phyloP scores from a whole-genome alignment of 2,329 filamentous ascomycete species.

The Epichloe aotearoae region DNA sequence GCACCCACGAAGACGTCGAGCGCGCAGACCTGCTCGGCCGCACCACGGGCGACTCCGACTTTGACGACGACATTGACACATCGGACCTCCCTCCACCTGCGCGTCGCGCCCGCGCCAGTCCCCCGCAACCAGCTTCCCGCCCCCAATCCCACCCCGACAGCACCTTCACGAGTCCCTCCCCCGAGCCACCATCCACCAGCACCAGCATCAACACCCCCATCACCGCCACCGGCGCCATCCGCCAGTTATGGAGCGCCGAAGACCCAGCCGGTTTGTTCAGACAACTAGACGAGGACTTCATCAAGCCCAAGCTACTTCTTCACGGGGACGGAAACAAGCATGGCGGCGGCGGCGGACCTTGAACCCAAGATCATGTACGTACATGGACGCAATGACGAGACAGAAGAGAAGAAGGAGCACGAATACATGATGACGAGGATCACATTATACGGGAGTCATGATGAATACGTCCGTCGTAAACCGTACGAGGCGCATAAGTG shows the following conservation, averaged over 20 bases:
- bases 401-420: no score
- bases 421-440: no score
- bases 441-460: no score
- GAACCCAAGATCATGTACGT: neutral
- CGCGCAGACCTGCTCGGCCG: constrained; percentile 42
- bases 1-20: constrained; percentile 35
- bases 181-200: constrained; percentile 16
- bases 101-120: constrained; percentile 20
- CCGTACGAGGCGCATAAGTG: neutral
- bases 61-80: constrained; percentile 51
- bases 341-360: constrained; percentile 11
- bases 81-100: constrained; percentile 54
- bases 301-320: constrained; percentile 80
- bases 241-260: constrained; percentile 69
- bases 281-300: constrained; percentile 89
- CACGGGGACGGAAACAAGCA: constrained; percentile 42
- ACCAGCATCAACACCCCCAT: constrained; percentile 28
- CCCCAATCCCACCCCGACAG: constrained; percentile 9
- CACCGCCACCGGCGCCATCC: constrained; percentile 64
- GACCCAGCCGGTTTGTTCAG: constrained; percentile 84
- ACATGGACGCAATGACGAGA: no score
- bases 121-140: constrained; percentile 14
- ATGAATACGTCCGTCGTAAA: neutral
- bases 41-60: constrained; percentile 41
- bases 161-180: constrained; percentile 17